Percentiles rank a stretch among this genome's conserved stretches.
Evolutionary conservation across 2,329 filamentous ascomycete species (phyloP).

Genomic region (Aureobasidium sp.): DNA sequence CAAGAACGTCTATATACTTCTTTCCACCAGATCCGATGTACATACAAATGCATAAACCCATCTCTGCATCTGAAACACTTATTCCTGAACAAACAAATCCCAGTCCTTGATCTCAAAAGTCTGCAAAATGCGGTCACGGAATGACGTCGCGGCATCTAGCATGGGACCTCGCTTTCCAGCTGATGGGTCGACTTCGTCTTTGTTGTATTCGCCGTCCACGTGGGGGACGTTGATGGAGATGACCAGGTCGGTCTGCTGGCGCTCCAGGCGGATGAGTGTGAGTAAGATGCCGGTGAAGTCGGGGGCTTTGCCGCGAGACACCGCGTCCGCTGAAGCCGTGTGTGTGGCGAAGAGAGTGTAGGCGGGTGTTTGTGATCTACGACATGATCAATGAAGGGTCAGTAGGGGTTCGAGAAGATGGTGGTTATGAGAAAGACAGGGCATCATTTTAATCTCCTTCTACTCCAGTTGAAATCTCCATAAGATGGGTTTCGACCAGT

Average conservation of each 20-base stretch:
- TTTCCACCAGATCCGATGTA: neutral
- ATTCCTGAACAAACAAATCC: conserved; percentile 55
- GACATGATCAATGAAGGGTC: conserved; percentile 20
- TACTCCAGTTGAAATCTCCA: neutral
- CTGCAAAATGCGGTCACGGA: conserved; percentile 65
- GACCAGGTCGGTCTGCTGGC: conserved; percentile 70
- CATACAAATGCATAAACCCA: neutral
- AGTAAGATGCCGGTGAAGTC: conserved; percentile 63
- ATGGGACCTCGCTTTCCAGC: conserved; percentile 59
- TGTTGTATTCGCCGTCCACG: conserved; percentile 65
- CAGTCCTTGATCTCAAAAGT: conserved; percentile 75
- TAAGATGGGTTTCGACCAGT: neutral
- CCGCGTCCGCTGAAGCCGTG: conserved; percentile 29
- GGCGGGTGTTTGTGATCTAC: conserved; percentile 50
- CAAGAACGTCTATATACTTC: neutral
- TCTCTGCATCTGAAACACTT: neutral
- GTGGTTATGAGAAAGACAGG: neutral
- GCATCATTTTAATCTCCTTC: neutral
- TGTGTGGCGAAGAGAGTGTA: conserved; percentile 62
- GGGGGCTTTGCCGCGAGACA: conserved; percentile 35
- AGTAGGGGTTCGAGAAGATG: neutral
- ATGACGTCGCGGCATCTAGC: conserved; percentile 54
- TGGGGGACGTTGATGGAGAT: conserved; percentile 86
- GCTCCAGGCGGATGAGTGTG: conserved; percentile 67
- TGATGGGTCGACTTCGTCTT: conserved; percentile 63